Conservation (phyloP, 768 basidiomycete species). For the Russula ochroleuca region DNA sequence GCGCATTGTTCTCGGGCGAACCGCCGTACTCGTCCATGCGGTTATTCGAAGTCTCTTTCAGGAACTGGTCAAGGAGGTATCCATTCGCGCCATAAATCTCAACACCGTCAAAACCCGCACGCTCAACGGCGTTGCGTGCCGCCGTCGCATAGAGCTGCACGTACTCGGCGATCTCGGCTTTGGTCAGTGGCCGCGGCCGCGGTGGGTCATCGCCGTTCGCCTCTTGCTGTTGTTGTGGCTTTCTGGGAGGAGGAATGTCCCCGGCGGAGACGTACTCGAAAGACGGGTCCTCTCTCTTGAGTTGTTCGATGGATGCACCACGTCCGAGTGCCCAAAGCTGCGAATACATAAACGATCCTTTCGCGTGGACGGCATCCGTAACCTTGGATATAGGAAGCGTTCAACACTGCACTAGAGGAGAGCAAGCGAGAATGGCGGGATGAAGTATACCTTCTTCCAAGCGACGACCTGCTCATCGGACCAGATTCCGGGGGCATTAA, state of each 20-base stretch:
- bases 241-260: conserved; percentile 24
- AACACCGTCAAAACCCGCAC: conserved; percentile 44
- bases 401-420: not conserved
- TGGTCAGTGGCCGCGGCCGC: conserved; percentile 44
- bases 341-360: conserved; percentile 40
- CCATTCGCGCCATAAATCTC: conserved; percentile 38
- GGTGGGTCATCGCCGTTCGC: conserved; percentile 30
- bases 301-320: conserved; percentile 27
- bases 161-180: conserved; percentile 48
- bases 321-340: conserved; percentile 52
- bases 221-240: not conserved
- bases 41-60: conserved; percentile 38
- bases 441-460: conserved; percentile 47
- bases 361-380: conserved; percentile 42
- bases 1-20: conserved; percentile 42
- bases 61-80: conserved; percentile 41
- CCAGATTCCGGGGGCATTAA: conserved; percentile 48
- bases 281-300: conserved; percentile 29
- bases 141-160: conserved; percentile 43
- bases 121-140: conserved; percentile 19
- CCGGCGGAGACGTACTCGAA: conserved; percentile 32
- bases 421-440: not conserved
- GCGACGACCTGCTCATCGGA: conserved; percentile 45
- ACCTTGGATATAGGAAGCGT: conserved; percentile 31
- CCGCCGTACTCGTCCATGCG: conserved; percentile 51